Conservation (phyloP, 1,284 basidiomycete genomes). For the Ustilago tritici region DNA sequence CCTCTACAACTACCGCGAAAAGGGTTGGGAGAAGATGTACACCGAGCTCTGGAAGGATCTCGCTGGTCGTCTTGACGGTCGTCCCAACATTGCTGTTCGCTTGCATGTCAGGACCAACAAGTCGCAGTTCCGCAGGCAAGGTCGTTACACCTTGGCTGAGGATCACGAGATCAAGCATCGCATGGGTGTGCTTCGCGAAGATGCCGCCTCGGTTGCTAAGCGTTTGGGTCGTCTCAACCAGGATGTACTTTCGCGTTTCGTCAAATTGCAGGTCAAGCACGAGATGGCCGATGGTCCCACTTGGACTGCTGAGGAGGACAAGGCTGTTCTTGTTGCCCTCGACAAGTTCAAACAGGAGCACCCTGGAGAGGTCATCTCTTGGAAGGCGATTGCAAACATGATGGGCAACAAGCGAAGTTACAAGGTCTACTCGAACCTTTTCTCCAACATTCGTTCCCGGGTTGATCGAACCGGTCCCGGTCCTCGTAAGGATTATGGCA, state of each 20-base stretch:
- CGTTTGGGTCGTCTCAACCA: slow-evolving; percentile 52
- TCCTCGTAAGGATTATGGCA: slow-evolving; percentile 33
- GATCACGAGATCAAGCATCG: slow-evolving; percentile 36
- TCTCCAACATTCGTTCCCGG: slow-evolving; percentile 44
- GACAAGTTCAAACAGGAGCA: slow-evolving; percentile 48
- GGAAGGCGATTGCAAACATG: slow-evolving; percentile 48
- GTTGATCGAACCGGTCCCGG: slow-evolving; percentile 32
- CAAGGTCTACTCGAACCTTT: slow-evolving; percentile 53
- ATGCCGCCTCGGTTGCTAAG: slow-evolving; percentile 42
- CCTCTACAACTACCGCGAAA: slow-evolving; percentile 51
- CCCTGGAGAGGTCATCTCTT: slow-evolving; percentile 45
- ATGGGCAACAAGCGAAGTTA: slow-evolving; percentile 53
- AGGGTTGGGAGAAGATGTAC: slow-evolving; percentile 46
- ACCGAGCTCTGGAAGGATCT: slow-evolving; percentile 55
- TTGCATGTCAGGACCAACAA: slow-evolving; percentile 46
- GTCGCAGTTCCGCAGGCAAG: slow-evolving; percentile 47
- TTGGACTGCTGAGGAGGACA: slow-evolving; percentile 50
- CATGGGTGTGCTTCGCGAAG: slow-evolving; percentile 33
- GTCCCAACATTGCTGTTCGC: slow-evolving; percentile 51
- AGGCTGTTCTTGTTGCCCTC: slow-evolving; percentile 43
- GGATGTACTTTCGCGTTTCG: slow-evolving; percentile 43
- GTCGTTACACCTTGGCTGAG: slow-evolving; percentile 49
- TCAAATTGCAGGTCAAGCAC: slow-evolving; percentile 43
- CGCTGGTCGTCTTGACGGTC: slow-evolving; percentile 38
- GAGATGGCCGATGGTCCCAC: slow-evolving; percentile 38